Base-by-base conservation (phyloP, 108 stramenopile species). In the Nannochloropsis salina region DNA sequence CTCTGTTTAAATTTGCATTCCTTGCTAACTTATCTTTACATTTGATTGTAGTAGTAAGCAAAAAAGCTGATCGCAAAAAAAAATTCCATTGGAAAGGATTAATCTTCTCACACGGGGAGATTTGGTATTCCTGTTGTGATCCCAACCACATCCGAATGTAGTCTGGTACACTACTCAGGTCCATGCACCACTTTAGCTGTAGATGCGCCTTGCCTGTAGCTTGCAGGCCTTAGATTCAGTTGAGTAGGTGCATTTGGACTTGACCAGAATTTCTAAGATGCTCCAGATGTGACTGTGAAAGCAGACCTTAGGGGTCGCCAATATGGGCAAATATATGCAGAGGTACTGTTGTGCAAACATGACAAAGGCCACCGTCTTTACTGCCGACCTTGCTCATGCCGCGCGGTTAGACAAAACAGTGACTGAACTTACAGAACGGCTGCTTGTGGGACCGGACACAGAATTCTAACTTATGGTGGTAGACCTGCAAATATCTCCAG, bases 1-100 rank as follows among this genome's bases (percentile, higher is more conserved):
- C n/a, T n/a, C n/a, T n/a, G n/a, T n/a, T n/a, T n/a, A n/a, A n/a
- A 51, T 51, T 51, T 51, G 47, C 47, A 51, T 51, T 51, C 47
- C 47, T 51, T 51, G 47, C 47, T 12, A 51, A 51, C 47, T 51
- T 12, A 51, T 51, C 47, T 51, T 51, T 51, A 51, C 47, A 51
- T 51, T 51, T 51, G 47, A 51, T 51, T 51, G 12, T 51, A 51
- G 47, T 12, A 51, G 47, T 51, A 9, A 51, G 47, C 47, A 51
- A 12, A 12, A 51, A 51, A 51, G 47, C 47, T 51, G 9, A 51
- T 51, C 47, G 47, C 47, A 51, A 51, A 51, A 12, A 51, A 51
- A 51, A 51, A 12, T 51, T 9, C 10, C 47, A 51, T 51, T 11
- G 12, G 12, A 51, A 12, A 51, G 47, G 47, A 51, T 51, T 51